A percentile compares a stretch with the other conserved stretches of the same genome.
phyloP scores from a whole-genome alignment of 148 eudicot species.

The Cornus kousa region DNA sequence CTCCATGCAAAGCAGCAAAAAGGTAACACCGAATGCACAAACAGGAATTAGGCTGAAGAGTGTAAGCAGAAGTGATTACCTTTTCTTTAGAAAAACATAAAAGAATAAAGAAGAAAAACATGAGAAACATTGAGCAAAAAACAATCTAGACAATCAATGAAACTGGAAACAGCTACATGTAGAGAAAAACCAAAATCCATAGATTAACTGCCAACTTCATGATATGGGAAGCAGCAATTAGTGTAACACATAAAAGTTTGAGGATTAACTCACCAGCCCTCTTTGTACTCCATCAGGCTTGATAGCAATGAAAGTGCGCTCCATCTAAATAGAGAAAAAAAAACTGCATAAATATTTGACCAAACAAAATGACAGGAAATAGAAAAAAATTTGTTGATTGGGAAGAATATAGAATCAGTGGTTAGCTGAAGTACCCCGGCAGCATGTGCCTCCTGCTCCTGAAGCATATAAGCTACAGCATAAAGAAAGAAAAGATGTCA shows the following conservation, averaged over 20 bases:
- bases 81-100: background rate
- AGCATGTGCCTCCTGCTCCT: constrained; percentile 87
- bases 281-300: constrained; percentile 99
- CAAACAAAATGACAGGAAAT: constrained; percentile 4
- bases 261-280: constrained; percentile 63
- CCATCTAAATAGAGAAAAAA: constrained; percentile 47
- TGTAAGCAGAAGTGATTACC: background rate
- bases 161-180: background rate
- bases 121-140: constrained; percentile 5
- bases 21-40: background rate
- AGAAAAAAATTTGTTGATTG: background rate
- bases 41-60: background rate
- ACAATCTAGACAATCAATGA: background rate
- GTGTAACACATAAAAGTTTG: background rate
- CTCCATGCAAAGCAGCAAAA: background rate
- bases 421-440: constrained; percentile 54
- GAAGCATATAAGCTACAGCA: constrained; percentile 76
- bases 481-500: constrained; percentile 2
- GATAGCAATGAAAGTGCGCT: constrained; percentile 97
- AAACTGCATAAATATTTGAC: background rate
- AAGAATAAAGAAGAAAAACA: background rate
- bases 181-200: background rate
- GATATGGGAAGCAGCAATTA: background rate
- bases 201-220: background rate
- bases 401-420: background rate